Conservation (phyloP, 352 stramenopile species). For the Phytophthora ohioensis region DNA sequence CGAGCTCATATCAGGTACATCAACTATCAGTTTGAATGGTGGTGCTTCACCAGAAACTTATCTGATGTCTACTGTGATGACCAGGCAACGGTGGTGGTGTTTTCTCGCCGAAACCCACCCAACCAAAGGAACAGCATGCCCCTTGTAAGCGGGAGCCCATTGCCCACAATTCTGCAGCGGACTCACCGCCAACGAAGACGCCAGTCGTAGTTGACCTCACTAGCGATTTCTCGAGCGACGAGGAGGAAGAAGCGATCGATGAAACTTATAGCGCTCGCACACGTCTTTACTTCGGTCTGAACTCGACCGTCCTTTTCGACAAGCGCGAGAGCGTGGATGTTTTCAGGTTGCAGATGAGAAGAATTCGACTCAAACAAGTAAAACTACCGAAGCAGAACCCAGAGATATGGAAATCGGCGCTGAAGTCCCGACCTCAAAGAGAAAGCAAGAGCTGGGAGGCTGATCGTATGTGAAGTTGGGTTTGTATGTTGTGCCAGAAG, state of each 20-base stretch:
- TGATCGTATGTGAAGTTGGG: neutral
- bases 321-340: constrained; percentile 5
- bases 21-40: neutral
- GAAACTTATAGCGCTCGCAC: neutral
- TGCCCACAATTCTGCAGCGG: neutral
- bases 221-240: neutral
- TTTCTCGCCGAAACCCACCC: constrained; percentile 7
- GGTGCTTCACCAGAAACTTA: neutral
- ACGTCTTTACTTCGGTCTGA: constrained; percentile 20
- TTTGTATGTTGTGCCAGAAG: neutral
- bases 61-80: neutral
- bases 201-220: constrained; percentile 15
- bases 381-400: constrained; percentile 19
- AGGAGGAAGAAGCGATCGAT: neutral
- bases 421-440: constrained; percentile 1
- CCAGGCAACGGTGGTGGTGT: constrained; percentile 3
- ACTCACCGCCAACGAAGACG: neutral
- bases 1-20: constrained; percentile 15
- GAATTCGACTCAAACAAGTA: neutral
- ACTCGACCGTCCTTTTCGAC: constrained; percentile 15
- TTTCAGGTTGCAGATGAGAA: constrained; percentile 11
- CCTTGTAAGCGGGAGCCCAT: neutral
- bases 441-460: neutral
- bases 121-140: constrained; percentile 3
- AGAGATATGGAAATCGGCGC: constrained; percentile 5